phyloP scores from a whole-genome alignment of 169 alveolate genomes.

The Cryptosporidium tyzzeri region DNA sequence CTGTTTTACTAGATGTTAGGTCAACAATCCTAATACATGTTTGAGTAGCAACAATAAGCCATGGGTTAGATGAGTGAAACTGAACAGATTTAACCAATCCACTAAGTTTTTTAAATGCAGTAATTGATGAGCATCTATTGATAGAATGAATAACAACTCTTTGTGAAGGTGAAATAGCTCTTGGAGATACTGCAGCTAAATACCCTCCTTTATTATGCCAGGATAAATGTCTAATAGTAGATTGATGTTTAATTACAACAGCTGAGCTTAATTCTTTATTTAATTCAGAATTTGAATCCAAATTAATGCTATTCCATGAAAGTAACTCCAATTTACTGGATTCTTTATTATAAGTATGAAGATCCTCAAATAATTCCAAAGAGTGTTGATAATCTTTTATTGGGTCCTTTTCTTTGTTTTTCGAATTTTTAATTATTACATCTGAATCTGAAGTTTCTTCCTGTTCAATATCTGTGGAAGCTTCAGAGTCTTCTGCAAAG shows the following conservation, averaged over 20 bases:
- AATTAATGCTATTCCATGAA: constrained; percentile 24
- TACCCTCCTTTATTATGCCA: constrained; percentile 91
- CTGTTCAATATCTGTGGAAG: constrained; percentile 35
- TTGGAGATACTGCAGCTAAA: constrained; percentile 84
- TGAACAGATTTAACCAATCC: constrained; percentile 86
- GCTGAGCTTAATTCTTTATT: constrained; percentile 39
- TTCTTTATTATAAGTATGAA: constrained; percentile 4
- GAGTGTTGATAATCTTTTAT: constrained; percentile 76
- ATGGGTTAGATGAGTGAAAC: constrained; percentile 89
- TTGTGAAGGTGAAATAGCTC: constrained; percentile 81
- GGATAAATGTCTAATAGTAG: constrained; percentile 79
- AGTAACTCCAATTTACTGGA: neutral
- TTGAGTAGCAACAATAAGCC: constrained; percentile 87
- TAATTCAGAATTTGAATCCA: neutral
- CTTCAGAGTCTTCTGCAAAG: constrained; percentile 20
- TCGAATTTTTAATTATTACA: neutral
- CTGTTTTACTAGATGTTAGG: constrained; percentile 82
- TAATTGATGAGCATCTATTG: constrained; percentile 84
- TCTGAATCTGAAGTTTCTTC: constrained; percentile 6
- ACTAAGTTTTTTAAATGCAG: constrained; percentile 87
- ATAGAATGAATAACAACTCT: constrained; percentile 88
- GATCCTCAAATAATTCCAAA: constrained; percentile 56
- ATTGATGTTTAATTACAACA: constrained; percentile 78
- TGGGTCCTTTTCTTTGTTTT: constrained; percentile 76
- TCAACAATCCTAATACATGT: constrained; percentile 86